Conservation (phyloP, 306 rosid genomes). For the Medicago ruthenica region DNA sequence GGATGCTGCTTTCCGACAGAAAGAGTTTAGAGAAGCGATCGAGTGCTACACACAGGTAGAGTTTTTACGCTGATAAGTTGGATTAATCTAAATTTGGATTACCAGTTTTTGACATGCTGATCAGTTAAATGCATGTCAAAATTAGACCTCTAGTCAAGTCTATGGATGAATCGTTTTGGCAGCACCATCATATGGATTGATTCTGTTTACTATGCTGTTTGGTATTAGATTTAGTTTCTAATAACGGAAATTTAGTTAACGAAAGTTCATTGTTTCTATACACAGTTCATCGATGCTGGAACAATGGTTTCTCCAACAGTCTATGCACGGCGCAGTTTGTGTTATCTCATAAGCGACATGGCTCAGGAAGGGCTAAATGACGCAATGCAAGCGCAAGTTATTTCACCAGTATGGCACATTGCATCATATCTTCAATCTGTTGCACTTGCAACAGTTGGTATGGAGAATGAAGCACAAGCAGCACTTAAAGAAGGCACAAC, state of each 20-base stretch:
- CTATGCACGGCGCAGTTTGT: slow-evolving; percentile 71
- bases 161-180: background rate
- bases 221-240: background rate
- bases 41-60: slow-evolving; percentile 75
- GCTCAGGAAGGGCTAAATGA: slow-evolving; percentile 70
- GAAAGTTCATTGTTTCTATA: slow-evolving; percentile 23
- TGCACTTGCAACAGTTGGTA: slow-evolving; percentile 60
- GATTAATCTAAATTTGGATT: background rate
- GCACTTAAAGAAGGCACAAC: slow-evolving; percentile 73
- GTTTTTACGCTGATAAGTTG: slow-evolving; percentile 21
- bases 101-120: background rate
- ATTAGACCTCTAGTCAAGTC: background rate
- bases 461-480: slow-evolving; percentile 70
- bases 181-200: too few relatives aligned
- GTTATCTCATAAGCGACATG: slow-evolving; percentile 73
- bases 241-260: background rate
- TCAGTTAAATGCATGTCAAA: background rate
- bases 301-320: slow-evolving; percentile 83
- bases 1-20: slow-evolving; percentile 68
- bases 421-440: slow-evolving; percentile 88
- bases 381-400: slow-evolving; percentile 75
- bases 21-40: slow-evolving; percentile 65
- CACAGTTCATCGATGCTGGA: slow-evolving; percentile 75
- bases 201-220: too few relatives aligned
- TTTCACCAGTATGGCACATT: slow-evolving; percentile 78